A percentile compares a stretch with the other conserved stretches of the same genome.
Evolutionary conservation across 805 yeast species (phyloP).

Genomic region (Dipodascopsis uninucleata): DNA sequence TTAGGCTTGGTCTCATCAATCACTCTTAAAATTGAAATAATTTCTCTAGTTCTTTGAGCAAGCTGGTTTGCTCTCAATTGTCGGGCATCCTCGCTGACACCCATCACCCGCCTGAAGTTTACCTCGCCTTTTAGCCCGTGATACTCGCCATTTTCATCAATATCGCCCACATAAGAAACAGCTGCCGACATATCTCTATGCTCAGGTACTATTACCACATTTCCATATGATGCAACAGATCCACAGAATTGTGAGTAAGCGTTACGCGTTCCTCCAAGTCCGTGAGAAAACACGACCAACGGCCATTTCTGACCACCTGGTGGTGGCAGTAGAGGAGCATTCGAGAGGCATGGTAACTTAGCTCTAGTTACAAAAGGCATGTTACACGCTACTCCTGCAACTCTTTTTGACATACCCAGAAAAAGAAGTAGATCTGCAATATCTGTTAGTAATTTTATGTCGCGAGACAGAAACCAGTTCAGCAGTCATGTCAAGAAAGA

Average conservation of each 20-base stretch:
- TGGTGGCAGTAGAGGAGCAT: slow-evolving; percentile 18
- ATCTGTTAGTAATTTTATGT: not conserved
- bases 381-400: slow-evolving; percentile 7
- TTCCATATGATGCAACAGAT: slow-evolving; percentile 28
- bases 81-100: slow-evolving; percentile 24
- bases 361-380: slow-evolving; percentile 24
- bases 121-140: slow-evolving; percentile 12
- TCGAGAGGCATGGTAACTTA: slow-evolving; percentile 6
- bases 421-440: slow-evolving; percentile 2
- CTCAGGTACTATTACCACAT: slow-evolving; percentile 26
- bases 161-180: slow-evolving; percentile 68
- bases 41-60: slow-evolving; percentile 24
- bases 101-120: slow-evolving; percentile 20
- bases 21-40: slow-evolving; percentile 16
- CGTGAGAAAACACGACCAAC: slow-evolving; percentile 29
- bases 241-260: slow-evolving; percentile 30
- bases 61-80: slow-evolving; percentile 27
- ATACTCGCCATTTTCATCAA: slow-evolving; percentile 70
- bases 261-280: slow-evolving; percentile 29
- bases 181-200: slow-evolving; percentile 59
- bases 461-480: no score
- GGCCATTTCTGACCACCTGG: slow-evolving; percentile 28
- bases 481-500: no score
- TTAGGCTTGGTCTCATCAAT: slow-evolving; percentile 16
- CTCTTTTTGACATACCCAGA: no score